Percentiles rank a stretch among this genome's conserved stretches.
Conservation (phyloP, 768 basidiomycete genomes). For the Collybia sp. region DNA sequence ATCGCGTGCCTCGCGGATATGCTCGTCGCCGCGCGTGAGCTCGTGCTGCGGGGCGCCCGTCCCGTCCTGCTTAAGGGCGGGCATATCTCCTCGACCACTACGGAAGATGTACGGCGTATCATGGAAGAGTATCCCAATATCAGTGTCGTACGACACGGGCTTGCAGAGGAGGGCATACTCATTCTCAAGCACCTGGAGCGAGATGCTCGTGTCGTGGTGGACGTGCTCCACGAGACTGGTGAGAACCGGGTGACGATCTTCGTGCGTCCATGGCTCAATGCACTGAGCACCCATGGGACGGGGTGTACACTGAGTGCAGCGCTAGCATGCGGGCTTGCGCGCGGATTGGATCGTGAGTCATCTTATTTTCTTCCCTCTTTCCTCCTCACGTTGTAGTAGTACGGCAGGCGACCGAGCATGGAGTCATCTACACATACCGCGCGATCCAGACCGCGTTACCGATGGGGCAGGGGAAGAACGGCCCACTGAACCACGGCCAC, state of each 20-base stretch:
- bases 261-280: slow-evolving; percentile 55
- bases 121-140: slow-evolving; percentile 21
- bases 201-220: slow-evolving; percentile 46
- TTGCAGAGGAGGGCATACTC: slow-evolving; percentile 56
- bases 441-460: slow-evolving; percentile 67
- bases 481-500: slow-evolving; percentile 87
- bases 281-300: slow-evolving; percentile 83
- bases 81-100: slow-evolving; percentile 44
- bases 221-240: slow-evolving; percentile 47
- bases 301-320: slow-evolving; percentile 91
- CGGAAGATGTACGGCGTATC: slow-evolving; percentile 38
- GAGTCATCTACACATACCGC: slow-evolving; percentile 65
- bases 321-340: slow-evolving; percentile 62
- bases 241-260: slow-evolving; percentile 40
- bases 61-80: slow-evolving; percentile 86
- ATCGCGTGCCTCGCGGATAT: slow-evolving; percentile 45
- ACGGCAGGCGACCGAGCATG: slow-evolving; percentile 51
- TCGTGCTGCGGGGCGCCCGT: slow-evolving; percentile 42
- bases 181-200: slow-evolving; percentile 36
- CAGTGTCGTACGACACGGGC: slow-evolving; percentile 36
- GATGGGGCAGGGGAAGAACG: slow-evolving; percentile 65
- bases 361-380: slow-evolving; percentile 25
- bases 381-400: slow-evolving; percentile 28
- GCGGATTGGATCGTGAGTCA: slow-evolving; percentile 21
- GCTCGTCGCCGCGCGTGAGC: slow-evolving; percentile 46